Conservation (phyloP, 2,329 filamentous ascomycete genomes). For the Hypoxylon sp. region DNA sequence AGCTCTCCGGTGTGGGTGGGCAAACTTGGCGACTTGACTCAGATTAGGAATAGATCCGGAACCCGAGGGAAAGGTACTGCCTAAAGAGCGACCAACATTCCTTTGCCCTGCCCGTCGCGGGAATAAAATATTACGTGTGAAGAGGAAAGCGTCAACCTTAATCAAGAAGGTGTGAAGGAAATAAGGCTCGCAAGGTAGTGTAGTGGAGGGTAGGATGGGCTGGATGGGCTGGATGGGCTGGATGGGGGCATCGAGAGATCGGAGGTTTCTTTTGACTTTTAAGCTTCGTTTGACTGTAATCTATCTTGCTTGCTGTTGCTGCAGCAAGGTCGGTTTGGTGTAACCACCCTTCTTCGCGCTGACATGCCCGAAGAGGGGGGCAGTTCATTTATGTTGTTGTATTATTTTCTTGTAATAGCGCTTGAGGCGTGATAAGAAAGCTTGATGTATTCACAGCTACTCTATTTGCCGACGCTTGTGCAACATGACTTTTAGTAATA, state of each 20-base stretch:
- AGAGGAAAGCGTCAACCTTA: conserved; percentile 18
- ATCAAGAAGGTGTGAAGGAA: conserved; percentile 40
- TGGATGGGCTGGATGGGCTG: not conserved
- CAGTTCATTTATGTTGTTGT: conserved; percentile 38
- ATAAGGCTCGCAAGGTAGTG: conserved; percentile 25
- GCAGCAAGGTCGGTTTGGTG: conserved; percentile 40
- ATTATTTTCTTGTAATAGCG: conserved; percentile 33
- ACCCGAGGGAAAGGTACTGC: conserved; percentile 45
- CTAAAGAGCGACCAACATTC: conserved; percentile 35
- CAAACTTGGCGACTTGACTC: conserved; percentile 38
- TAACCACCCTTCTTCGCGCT: conserved; percentile 32
- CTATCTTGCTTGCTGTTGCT: conserved; percentile 44
- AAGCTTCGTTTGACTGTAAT: conserved; percentile 44
- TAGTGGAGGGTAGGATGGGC: conserved; percentile 17
- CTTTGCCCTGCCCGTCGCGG: conserved; percentile 27
- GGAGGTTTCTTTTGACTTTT: conserved; percentile 45
- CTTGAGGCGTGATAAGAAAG: conserved; percentile 40
- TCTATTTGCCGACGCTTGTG: conserved; percentile 33
- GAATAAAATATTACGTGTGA: conserved; percentile 32
- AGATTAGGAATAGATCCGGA: conserved; percentile 36
- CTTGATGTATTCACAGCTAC: conserved; percentile 26
- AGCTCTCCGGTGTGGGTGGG: conserved; percentile 21
- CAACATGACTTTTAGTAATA: conserved; percentile 30
- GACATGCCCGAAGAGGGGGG: conserved; percentile 29
- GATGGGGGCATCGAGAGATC: conserved; percentile 33